Conservation (phyloP, 352 stramenopile species). For the Globisporangium orthogonon region DNA sequence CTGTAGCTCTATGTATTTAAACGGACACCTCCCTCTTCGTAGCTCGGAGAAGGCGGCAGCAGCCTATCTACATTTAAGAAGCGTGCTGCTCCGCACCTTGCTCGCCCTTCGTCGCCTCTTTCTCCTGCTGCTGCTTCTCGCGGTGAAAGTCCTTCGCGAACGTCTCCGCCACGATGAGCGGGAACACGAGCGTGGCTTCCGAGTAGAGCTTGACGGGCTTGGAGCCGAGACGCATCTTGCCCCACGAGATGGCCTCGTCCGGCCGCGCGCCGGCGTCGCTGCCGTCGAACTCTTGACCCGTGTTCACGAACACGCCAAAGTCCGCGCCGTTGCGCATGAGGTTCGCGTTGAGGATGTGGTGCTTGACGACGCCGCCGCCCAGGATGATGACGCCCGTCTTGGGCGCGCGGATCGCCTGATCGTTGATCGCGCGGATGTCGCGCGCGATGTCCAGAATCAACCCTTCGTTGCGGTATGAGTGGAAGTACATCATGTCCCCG, state of each 20-base stretch:
- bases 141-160: conserved; percentile 95
- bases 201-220: conserved; percentile 96
- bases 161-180: conserved; percentile 97
- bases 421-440: conserved; percentile 98
- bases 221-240: conserved; percentile 94
- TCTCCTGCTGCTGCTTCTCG: conserved; percentile 23
- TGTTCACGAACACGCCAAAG: conserved; percentile 99
- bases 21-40: too few species aligned
- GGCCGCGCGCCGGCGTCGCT: conserved; percentile 96
- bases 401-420: conserved; percentile 93
- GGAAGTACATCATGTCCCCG: conserved; percentile 99
- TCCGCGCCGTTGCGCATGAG: conserved; percentile 99
- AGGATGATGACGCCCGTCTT: conserved; percentile 98
- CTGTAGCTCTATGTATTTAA: not conserved
- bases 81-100: not conserved
- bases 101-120: not conserved
- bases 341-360: conserved; percentile 99
- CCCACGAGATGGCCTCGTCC: conserved; percentile 99
- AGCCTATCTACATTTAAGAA: not conserved
- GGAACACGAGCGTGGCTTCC: conserved; percentile 98
- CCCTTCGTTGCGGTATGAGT: conserved; percentile 97
- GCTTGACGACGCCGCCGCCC: conserved; percentile 97
- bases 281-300: conserved; percentile 97
- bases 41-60: not conserved
- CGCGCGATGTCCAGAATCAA: conserved; percentile 97